phyloP scores from a whole-genome alignment of 805 yeast species.

The Ogataea degrootiae region DNA sequence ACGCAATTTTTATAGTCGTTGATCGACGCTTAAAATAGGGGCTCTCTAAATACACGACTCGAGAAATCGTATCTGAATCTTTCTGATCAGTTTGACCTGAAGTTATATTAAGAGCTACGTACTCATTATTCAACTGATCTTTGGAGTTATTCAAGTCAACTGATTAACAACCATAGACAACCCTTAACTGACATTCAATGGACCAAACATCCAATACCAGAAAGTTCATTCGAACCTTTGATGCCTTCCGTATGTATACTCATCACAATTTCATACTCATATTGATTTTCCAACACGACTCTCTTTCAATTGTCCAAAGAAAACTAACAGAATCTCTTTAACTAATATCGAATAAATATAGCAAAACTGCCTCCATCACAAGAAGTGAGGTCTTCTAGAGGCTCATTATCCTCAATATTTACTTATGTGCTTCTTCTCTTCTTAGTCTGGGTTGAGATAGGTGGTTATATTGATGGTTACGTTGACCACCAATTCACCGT shows the following conservation, averaged over 20 bases:
- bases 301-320: too few relatives aligned
- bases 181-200: slow-evolving; percentile 4
- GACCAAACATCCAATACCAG: slow-evolving; percentile 15
- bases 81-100: too few relatives aligned
- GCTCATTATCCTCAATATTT: slow-evolving; percentile 67
- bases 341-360: slow-evolving; percentile 15
- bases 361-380: slow-evolving; percentile 70
- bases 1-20: too few relatives aligned
- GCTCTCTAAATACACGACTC: too few relatives aligned
- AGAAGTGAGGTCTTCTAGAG: slow-evolving; percentile 68
- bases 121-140: background rate
- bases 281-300: background rate
- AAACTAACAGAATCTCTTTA: background rate
- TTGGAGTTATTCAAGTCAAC: background rate
- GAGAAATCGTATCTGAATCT: too few relatives aligned
- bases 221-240: slow-evolving; percentile 44
- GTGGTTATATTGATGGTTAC: slow-evolving; percentile 78
- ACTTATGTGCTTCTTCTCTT: slow-evolving; percentile 60
- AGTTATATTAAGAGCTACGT: too few relatives aligned
- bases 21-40: too few relatives aligned
- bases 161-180: too few relatives aligned
- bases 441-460: slow-evolving; percentile 78
- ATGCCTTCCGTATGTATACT: slow-evolving; percentile 58
- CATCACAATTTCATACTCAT: background rate
- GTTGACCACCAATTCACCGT: slow-evolving; percentile 75